These are phyloP conservation scores for Boletus calvinii DNA, from an alignment of 1,284 basidiomycete species.

Conservation along the genomic window DNA sequence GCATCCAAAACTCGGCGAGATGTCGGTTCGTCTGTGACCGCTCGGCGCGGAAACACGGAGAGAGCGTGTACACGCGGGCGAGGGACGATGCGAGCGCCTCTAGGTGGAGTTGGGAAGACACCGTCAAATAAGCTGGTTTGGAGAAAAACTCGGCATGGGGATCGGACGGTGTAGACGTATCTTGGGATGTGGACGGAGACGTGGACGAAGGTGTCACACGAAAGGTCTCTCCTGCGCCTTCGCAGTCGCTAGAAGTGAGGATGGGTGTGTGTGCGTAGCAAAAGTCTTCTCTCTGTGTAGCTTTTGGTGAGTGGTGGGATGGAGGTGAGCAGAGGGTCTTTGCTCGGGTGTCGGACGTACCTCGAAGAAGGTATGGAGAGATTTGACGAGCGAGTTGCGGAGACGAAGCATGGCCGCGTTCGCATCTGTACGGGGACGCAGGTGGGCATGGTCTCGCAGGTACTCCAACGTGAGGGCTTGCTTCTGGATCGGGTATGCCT, in stretches of 20 bases:
- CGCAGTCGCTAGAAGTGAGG: slow-evolving; percentile 90
- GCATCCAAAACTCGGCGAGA: slow-evolving; percentile 98
- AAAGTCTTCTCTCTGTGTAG: slow-evolving; percentile 69
- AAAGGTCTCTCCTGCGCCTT: slow-evolving; percentile 97
- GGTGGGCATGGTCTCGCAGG: slow-evolving; percentile 79
- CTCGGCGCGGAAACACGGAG: slow-evolving; percentile 93
- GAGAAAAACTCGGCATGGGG: slow-evolving; percentile 58
- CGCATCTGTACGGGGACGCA: slow-evolving; percentile 75
- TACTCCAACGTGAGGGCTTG: slow-evolving; percentile 73
- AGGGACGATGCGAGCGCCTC: slow-evolving; percentile 83
- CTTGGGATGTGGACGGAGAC: slow-evolving; percentile 7
- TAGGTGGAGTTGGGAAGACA: slow-evolving; percentile 94
- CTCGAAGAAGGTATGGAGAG: slow-evolving; percentile 64
- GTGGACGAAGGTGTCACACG: slow-evolving; percentile 47
- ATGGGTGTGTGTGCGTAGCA: slow-evolving; percentile 82
- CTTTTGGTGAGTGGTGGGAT: slow-evolving; percentile 3
- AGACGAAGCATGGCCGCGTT: slow-evolving; percentile 76
- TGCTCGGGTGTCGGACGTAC: slow-evolving; percentile 40
- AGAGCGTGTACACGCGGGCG: slow-evolving; percentile 85
- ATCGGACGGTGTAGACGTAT: slow-evolving; percentile 9
- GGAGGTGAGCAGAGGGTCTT: neutral
- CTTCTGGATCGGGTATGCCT: slow-evolving; percentile 89
- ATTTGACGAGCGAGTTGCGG: slow-evolving; percentile 57
- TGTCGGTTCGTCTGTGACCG: slow-evolving; percentile 87
- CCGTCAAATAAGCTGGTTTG: slow-evolving; percentile 83